A percentile compares a stretch with the other conserved stretches of the same genome.
Conservation (phyloP, 805 yeast genomes). For the Pachysolen tannophilus region DNA sequence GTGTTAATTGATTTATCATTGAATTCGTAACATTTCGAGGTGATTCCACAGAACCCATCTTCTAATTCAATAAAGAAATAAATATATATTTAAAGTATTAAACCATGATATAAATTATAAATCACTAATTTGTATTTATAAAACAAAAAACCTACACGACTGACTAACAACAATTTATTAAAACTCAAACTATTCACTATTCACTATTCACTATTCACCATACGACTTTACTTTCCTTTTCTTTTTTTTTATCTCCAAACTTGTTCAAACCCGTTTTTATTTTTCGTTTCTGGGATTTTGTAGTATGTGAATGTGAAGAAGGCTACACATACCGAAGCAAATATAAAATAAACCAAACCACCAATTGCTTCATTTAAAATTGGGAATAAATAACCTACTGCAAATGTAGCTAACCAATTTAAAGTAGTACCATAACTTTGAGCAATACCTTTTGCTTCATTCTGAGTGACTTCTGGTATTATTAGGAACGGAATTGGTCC, state of each 20-base stretch:
- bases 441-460: constrained; percentile 72
- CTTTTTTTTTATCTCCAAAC: too few relatives aligned
- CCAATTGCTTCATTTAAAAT: constrained; percentile 56
- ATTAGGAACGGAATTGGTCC: constrained; percentile 95
- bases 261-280: constrained; percentile 48
- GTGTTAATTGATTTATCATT: constrained; percentile 5
- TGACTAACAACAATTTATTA: too few relatives aligned
- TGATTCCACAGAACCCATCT: too few relatives aligned
- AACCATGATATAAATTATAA: too few relatives aligned
- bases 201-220: too few relatives aligned
- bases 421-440: constrained; percentile 89
- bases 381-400: constrained; percentile 79
- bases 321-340: constrained; percentile 48
- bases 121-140: too few relatives aligned
- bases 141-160: too few relatives aligned
- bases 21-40: too few relatives aligned
- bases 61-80: too few relatives aligned
- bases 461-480: constrained; percentile 82
- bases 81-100: too few relatives aligned
- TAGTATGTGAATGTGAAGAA: constrained; percentile 39
- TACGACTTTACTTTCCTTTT: too few relatives aligned
- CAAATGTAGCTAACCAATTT: constrained; percentile 87
- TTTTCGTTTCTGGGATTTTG: constrained; percentile 72
- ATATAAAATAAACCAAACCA: constrained; percentile 69
- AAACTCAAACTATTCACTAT: too few relatives aligned